phyloP scores from a whole-genome alignment of 2,329 filamentous ascomycete genomes.

The Microcera coccophila region DNA sequence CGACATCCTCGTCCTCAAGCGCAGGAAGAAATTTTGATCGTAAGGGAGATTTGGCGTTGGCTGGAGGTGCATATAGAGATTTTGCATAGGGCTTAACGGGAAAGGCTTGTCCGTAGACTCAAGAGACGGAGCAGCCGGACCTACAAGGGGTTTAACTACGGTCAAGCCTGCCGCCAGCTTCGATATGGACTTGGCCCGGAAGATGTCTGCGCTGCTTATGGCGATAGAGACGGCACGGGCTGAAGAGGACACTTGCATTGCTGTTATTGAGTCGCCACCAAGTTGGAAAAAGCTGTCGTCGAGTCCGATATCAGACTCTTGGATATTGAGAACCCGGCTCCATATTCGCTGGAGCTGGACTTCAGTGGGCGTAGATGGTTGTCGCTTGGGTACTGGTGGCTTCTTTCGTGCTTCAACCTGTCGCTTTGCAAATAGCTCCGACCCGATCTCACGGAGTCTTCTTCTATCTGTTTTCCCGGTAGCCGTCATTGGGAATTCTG shows the following conservation, averaged over 20 bases:
- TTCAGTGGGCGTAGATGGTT: not conserved
- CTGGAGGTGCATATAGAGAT: too few species aligned
- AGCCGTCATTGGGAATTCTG: constrained; percentile 42
- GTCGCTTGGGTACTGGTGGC: not conserved
- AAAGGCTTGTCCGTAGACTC: too few species aligned
- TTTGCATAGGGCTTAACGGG: too few species aligned
- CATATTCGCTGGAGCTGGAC: constrained; percentile 7
- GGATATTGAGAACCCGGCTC: constrained; percentile 11
- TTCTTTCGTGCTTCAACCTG: not conserved
- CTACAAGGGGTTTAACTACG: too few species aligned
- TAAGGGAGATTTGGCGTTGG: too few species aligned
- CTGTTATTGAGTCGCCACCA: constrained; percentile 26
- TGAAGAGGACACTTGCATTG: constrained; percentile 18
- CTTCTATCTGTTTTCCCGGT: constrained; percentile 47
- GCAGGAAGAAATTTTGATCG: too few species aligned
- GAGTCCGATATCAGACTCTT: constrained; percentile 25
- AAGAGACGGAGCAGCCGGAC: too few species aligned
- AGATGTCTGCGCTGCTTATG: constrained; percentile 9
- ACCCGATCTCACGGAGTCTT: constrained; percentile 6
- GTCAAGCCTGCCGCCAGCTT: too few species aligned
- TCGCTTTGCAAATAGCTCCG: too few species aligned
- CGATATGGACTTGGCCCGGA: too few species aligned
- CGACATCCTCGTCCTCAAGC: too few species aligned
- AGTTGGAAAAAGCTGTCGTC: constrained; percentile 27
- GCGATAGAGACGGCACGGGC: constrained; percentile 5